Evolutionary conservation across 2,329 filamentous ascomycete species (phyloP).

Genomic region (Alternaria conjuncta): DNA sequence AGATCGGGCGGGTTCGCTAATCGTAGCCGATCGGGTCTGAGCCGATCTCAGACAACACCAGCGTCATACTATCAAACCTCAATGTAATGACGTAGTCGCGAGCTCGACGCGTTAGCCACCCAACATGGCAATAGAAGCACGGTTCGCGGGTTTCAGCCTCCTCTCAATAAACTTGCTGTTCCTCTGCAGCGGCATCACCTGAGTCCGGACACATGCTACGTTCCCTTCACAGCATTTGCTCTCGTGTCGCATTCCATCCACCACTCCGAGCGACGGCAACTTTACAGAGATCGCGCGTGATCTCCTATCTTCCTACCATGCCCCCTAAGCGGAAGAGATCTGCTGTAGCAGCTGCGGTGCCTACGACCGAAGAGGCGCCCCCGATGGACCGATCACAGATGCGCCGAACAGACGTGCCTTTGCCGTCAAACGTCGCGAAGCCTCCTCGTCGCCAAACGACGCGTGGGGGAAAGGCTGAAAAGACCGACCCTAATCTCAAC

Average conservation of each 20-base stretch:
- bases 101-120: slow-evolving; percentile 29
- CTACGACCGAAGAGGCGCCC: slow-evolving; percentile 14
- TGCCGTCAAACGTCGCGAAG: slow-evolving; percentile 27
- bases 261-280: slow-evolving; percentile 20
- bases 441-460: slow-evolving; percentile 35
- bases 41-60: slow-evolving; percentile 15
- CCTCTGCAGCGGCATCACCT: slow-evolving; percentile 7
- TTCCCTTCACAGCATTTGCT: slow-evolving; percentile 25
- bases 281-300: slow-evolving; percentile 9
- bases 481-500: slow-evolving; percentile 45
- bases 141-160: slow-evolving; percentile 7
- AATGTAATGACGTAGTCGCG: slow-evolving; percentile 28
- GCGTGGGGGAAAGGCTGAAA: slow-evolving; percentile 27
- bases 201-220: slow-evolving; percentile 35
- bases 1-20: slow-evolving; percentile 13
- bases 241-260: slow-evolving; percentile 24
- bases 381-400: slow-evolving; percentile 19
- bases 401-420: slow-evolving; percentile 32
- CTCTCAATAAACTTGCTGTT: slow-evolving; percentile 1
- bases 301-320: slow-evolving; percentile 24
- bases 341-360: slow-evolving; percentile 24
- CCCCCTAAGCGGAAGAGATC: slow-evolving; percentile 42
- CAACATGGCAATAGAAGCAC: slow-evolving; percentile 18
- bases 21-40: slow-evolving; percentile 13
- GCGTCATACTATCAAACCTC: slow-evolving; percentile 18